Base-by-base conservation (phyloP, 23 red algal genomes). In the Gracilaria caudata region DNA sequence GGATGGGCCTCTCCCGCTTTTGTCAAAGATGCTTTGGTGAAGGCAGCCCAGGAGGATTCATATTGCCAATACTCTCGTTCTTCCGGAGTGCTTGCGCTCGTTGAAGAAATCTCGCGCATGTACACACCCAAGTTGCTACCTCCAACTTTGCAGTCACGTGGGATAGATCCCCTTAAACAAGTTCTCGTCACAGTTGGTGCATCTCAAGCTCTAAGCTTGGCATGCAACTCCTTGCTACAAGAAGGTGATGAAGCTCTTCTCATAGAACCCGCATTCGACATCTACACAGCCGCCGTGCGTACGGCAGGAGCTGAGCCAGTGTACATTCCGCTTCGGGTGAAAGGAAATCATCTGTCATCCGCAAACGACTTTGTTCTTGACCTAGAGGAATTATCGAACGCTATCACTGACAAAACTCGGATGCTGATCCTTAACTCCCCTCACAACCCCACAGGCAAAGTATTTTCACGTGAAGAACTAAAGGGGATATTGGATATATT, bases 131-230 rank as follows among this genome's bases (percentile, higher is more conserved):
- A 68, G 44, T 46, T 96, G 14, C 46, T 70, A 35, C 78, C 75
- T 65, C 30, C 51, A 51, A 44, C 14, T 29, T 33, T 90, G 5
- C 21, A 36, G 16, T 39, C 68, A 13, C 53, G 70, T 40, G 58
- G 29, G 12, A 56, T 92, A 21, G 73, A 92, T 63, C 39, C 87
- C 23, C 7, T 32, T 1, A 78, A 51, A 37, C 79, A 98, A 61
- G 63, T 95, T 38, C 66, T 92, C n/a, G 86, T 95, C 3, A 98
- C 96, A 19, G 92, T 94, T n/a, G 96, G 96, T 28, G 96, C 96
- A 21, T 90, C 92, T 16, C 87, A 94, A 24, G 96, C 92, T 25
- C 55, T 98, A 5, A 78, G 77, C 70, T 81, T 98, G 33, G 81
- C 75, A 34, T 76, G 90, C 46, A 44, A 33, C 3, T 55, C 92